Conservation (phyloP, 2,329 filamentous ascomycete genomes). For the Pseudophaeomoniella oleicola region DNA sequence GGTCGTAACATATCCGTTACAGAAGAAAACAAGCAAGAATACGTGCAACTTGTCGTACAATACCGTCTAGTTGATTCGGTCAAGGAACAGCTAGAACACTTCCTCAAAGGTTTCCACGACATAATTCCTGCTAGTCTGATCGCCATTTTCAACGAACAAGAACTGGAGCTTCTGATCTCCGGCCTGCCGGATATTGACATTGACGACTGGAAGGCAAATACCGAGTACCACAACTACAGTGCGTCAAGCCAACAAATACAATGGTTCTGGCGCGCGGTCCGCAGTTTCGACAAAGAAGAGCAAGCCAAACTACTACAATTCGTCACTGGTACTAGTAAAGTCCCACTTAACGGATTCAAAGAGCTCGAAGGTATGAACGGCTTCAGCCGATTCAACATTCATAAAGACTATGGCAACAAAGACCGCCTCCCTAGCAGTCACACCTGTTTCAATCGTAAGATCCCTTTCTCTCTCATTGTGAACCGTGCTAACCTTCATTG, state of each 20-base stretch:
- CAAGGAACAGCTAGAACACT: constrained; percentile 84
- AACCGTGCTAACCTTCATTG: constrained; percentile 19
- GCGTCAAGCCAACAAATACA: constrained; percentile 91
- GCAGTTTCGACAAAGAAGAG: constrained; percentile 98
- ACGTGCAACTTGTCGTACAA: constrained; percentile 86
- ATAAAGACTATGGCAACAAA: constrained; percentile 94
- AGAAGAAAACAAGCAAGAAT: constrained; percentile 97
- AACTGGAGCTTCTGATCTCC: constrained; percentile 90
- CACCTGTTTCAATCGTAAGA: constrained; percentile 98
- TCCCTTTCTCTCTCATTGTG: constrained; percentile 1
- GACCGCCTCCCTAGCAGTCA: constrained; percentile 90
- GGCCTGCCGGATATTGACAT: constrained; percentile 94
- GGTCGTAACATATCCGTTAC: constrained; percentile 88
- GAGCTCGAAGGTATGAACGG: constrained; percentile 99
- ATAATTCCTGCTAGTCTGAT: constrained; percentile 91
- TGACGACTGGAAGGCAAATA: constrained; percentile 98
- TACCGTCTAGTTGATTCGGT: constrained; percentile 86
- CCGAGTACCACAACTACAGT: constrained; percentile 95
- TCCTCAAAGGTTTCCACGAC: constrained; percentile 91
- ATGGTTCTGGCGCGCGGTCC: constrained; percentile 98
- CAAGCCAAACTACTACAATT: constrained; percentile 94
- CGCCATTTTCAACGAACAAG: constrained; percentile 96
- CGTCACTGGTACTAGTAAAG: constrained; percentile 95
- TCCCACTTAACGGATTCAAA: constrained; percentile 96
- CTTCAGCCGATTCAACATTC: constrained; percentile 94